A percentile compares a stretch with the other conserved stretches of the same genome.
phyloP scores from a whole-genome alignment of 257 asterid species.

The Ligustrum vulgare region DNA sequence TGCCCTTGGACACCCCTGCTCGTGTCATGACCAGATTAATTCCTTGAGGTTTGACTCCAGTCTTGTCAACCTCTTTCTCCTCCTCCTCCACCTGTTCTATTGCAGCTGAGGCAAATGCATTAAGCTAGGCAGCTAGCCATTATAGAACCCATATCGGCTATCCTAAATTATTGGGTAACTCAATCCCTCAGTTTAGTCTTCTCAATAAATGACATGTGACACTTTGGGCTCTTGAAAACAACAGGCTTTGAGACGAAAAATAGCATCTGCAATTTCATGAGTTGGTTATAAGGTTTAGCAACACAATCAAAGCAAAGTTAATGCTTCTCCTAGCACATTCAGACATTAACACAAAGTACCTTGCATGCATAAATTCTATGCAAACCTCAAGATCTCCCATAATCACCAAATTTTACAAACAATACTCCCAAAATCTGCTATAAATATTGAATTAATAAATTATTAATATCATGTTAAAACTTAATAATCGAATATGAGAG shows the following conservation, averaged over 20 bases:
- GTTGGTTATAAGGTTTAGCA: not conserved
- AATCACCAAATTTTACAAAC: too few species aligned
- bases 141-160: slow-evolving; percentile 66
- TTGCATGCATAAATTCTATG: too few species aligned
- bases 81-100: slow-evolving; percentile 54
- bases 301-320: not conserved
- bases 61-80: slow-evolving; percentile 73
- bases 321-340: too few species aligned
- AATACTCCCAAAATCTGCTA: too few species aligned
- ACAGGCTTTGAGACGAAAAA: slow-evolving; percentile 85
- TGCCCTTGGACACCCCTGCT: slow-evolving; percentile 70
- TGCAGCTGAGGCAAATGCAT: slow-evolving; percentile 38
- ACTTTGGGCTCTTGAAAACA: slow-evolving; percentile 84
- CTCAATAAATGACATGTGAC: slow-evolving; percentile 74
- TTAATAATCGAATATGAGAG: too few species aligned
- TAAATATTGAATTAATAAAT: too few species aligned
- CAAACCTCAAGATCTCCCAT: too few species aligned
- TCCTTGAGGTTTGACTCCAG: slow-evolving; percentile 64
- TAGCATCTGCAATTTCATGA: slow-evolving; percentile 45
- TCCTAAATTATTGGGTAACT: slow-evolving; percentile 88
- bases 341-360: too few species aligned
- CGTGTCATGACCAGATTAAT: slow-evolving; percentile 83
- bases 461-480: too few species aligned
- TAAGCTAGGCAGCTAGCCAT: slow-evolving; percentile 62
- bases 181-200: slow-evolving; percentile 84